Evolutionary conservation across 169 alveolate species (phyloP).

Genomic region (Plasmodium malariae): DNA sequence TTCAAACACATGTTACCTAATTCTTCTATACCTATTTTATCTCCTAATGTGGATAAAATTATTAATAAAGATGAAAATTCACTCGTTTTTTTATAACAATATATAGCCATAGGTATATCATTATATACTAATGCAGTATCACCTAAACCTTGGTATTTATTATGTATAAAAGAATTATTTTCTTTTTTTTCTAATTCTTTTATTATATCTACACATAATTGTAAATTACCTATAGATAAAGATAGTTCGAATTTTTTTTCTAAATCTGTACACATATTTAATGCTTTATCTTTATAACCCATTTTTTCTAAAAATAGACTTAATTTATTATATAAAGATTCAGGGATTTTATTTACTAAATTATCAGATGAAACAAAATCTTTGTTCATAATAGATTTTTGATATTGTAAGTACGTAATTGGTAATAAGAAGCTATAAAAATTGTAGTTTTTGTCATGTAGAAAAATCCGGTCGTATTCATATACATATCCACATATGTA

Average conservation of each 20-base stretch:
- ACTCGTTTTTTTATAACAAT: conserved; percentile 81
- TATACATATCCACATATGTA: conserved; percentile 87
- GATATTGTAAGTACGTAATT: conserved; percentile 83
- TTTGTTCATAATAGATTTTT: conserved; percentile 76
- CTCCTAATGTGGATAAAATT: conserved; percentile 81
- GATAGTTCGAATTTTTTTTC: conserved; percentile 95
- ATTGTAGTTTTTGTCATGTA: conserved; percentile 83
- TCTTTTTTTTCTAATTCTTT: conserved; percentile 79
- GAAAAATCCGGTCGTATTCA: conserved; percentile 84
- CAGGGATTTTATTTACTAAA: conserved; percentile 82
- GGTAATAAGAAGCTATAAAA: conserved; percentile 80
- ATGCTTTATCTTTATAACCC: conserved; percentile 92
- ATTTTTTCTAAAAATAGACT: conserved; percentile 93
- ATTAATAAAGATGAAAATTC: conserved; percentile 83
- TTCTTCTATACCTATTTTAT: conserved; percentile 71
- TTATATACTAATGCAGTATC: conserved; percentile 84
- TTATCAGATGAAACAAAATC: conserved; percentile 87
- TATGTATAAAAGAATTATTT: conserved; percentile 76
- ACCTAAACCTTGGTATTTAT: conserved; percentile 88
- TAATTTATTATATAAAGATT: conserved; percentile 88
- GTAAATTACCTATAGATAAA: conserved; percentile 90
- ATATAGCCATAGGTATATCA: conserved; percentile 84
- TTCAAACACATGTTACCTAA: conserved; percentile 78
- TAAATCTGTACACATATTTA: conserved; percentile 90
- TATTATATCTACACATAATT: conserved; percentile 87